Conservation (phyloP, 768 basidiomycete species). For the Suillus decipiens region DNA sequence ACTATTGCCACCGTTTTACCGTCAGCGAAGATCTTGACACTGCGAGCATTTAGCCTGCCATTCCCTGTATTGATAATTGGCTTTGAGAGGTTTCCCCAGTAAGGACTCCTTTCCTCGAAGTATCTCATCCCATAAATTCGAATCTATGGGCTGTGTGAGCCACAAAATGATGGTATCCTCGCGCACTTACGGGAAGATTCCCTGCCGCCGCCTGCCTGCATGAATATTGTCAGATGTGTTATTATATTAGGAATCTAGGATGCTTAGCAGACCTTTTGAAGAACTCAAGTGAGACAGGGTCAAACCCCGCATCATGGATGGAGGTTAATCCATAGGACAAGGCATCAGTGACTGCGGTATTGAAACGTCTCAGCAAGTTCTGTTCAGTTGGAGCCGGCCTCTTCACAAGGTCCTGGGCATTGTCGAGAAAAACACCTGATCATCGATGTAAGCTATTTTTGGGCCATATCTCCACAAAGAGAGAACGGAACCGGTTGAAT, state of each 20-base stretch:
- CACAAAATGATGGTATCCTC: slow-evolving; percentile 11
- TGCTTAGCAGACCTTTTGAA: slow-evolving; percentile 56
- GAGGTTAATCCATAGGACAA: slow-evolving; percentile 74
- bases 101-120: slow-evolving; percentile 64
- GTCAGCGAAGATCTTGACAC: slow-evolving; percentile 78
- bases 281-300: slow-evolving; percentile 69
- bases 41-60: slow-evolving; percentile 67
- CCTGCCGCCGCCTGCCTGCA: slow-evolving; percentile 61
- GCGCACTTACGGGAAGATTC: slow-evolving; percentile 56
- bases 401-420: slow-evolving; percentile 75
- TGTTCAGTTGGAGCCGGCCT: slow-evolving; percentile 64
- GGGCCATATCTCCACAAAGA: slow-evolving; percentile 6
- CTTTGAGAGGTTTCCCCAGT: slow-evolving; percentile 69
- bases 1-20: slow-evolving; percentile 22
- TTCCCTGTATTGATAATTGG: slow-evolving; percentile 59
- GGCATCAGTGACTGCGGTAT: slow-evolving; percentile 64
- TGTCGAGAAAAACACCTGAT: slow-evolving; percentile 78
- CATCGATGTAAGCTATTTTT: slow-evolving; percentile 11
- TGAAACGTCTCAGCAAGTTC: slow-evolving; percentile 62
- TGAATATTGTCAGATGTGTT: background rate
- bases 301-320: slow-evolving; percentile 83
- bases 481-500: slow-evolving; percentile 63
- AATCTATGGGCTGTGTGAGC: slow-evolving; percentile 44
- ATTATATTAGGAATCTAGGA: slow-evolving; percentile 11
- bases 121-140: slow-evolving; percentile 79